These are phyloP conservation scores for Tetradesmus obliquus DNA, from an alignment of 139 green algal species.

Conservation along the genomic window DNA sequence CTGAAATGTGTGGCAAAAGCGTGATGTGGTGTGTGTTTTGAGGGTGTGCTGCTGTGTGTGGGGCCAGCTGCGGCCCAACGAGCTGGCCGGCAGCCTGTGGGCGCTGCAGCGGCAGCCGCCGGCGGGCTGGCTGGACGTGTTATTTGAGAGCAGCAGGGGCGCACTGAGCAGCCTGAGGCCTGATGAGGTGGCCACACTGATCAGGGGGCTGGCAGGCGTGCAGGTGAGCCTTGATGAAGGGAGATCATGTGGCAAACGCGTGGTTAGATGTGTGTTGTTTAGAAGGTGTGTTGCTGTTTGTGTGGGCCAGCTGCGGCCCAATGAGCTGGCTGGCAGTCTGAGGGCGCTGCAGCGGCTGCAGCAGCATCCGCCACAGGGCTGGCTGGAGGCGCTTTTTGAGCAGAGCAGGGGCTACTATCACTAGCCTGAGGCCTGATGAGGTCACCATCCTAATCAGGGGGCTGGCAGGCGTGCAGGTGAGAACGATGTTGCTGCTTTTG, in stretches of 20 bases:
- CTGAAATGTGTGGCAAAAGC: neutral
- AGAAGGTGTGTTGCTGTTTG: neutral
- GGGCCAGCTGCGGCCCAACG: neutral
- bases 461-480: conserved; percentile 3
- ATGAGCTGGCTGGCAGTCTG: neutral
- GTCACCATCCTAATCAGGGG: neutral
- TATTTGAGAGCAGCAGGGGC: neutral
- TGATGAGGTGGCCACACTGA: neutral
- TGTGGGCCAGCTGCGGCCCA: neutral
- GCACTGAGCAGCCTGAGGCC: neutral
- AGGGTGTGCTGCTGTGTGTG: neutral
- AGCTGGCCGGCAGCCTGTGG: conserved; percentile 12
- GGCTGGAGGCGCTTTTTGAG: neutral
- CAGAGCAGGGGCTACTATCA: neutral
- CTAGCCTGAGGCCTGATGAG: neutral
- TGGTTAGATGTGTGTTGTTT: neutral
- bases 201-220: neutral
- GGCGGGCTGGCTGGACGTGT: neutral
- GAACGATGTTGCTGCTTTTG: too few relatives aligned
- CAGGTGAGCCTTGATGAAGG: neutral
- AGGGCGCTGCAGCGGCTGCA: neutral
- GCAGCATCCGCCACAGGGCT: neutral
- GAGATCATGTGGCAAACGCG: neutral
- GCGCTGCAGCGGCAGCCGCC: neutral
- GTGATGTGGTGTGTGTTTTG: neutral